Percentiles rank a stretch among this genome's conserved stretches.
Conservation (phyloP, 371 early-diverging fungal species). For the Mortierella sp. region DNA sequence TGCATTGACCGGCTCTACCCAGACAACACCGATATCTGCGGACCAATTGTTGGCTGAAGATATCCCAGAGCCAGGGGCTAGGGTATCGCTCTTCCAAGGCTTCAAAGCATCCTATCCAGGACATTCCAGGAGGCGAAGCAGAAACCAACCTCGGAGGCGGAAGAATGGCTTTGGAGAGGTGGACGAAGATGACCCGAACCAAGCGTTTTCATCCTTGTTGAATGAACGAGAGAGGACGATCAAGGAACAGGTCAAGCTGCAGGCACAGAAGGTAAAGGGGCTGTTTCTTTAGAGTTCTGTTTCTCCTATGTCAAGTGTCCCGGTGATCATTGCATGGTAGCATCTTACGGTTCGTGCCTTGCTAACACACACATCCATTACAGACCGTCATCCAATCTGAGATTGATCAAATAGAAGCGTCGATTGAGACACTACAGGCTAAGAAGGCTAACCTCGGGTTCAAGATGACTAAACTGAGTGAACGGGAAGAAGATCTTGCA, state of each 20-base stretch:
- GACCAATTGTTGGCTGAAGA: conserved; percentile 64
- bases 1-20: conserved; percentile 42
- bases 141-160: conserved; percentile 58
- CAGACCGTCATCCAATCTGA: conserved; percentile 56
- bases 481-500: conserved; percentile 66
- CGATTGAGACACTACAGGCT: conserved; percentile 55
- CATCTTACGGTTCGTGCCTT: too few species aligned
- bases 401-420: conserved; percentile 65
- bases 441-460: conserved; percentile 63
- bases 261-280: conserved; percentile 45
- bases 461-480: conserved; percentile 65
- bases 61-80: conserved; percentile 68
- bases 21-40: conserved; percentile 34
- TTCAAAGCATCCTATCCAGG: conserved; percentile 72
- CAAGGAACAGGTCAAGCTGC: conserved; percentile 52
- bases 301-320: too few species aligned
- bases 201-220: conserved; percentile 36
- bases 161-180: conserved; percentile 53
- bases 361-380: conserved; percentile 21
- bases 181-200: conserved; percentile 46
- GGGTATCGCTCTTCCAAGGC: conserved; percentile 73
- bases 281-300: too few species aligned
- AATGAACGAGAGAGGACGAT: conserved; percentile 48
- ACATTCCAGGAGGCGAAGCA: conserved; percentile 46
- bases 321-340: too few species aligned